phyloP scores from a whole-genome alignment of 163 green algal genomes.

The Volvox carteri region DNA sequence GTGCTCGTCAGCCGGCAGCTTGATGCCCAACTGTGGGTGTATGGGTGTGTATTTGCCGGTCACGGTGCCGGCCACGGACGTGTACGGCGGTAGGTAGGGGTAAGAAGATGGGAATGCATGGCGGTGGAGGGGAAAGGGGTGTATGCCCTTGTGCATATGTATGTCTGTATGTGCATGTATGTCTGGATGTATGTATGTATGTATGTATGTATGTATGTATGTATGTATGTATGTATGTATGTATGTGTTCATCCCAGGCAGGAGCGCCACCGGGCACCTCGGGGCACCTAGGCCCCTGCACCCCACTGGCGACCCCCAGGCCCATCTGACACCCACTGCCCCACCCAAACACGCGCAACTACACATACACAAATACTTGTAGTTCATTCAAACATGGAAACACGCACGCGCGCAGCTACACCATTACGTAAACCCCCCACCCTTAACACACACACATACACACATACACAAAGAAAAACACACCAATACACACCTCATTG shows the following conservation, averaged over 20 bases:
- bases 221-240: too few relatives aligned
- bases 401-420: neutral
- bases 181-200: too few relatives aligned
- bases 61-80: neutral
- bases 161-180: too few relatives aligned
- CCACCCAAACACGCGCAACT: neutral
- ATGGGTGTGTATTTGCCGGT: neutral
- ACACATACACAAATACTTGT: neutral
- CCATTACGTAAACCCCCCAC: neutral
- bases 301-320: too few relatives aligned
- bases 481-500: conserved; percentile 58
- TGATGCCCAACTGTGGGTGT: conserved; percentile 61
- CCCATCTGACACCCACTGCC: too few relatives aligned
- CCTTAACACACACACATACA: neutral
- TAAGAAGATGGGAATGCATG: neutral
- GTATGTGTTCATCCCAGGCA: too few relatives aligned
- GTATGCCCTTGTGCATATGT: neutral
- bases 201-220: too few relatives aligned
- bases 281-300: too few relatives aligned
- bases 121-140: neutral
- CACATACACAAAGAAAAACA: too few relatives aligned
- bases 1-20: conserved; percentile 64
- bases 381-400: too few relatives aligned
- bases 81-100: neutral
- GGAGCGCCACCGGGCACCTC: too few relatives aligned